These are phyloP conservation scores for Starmerella cellae DNA, from an alignment of 805 yeast genomes.

Conservation along the genomic window DNA sequence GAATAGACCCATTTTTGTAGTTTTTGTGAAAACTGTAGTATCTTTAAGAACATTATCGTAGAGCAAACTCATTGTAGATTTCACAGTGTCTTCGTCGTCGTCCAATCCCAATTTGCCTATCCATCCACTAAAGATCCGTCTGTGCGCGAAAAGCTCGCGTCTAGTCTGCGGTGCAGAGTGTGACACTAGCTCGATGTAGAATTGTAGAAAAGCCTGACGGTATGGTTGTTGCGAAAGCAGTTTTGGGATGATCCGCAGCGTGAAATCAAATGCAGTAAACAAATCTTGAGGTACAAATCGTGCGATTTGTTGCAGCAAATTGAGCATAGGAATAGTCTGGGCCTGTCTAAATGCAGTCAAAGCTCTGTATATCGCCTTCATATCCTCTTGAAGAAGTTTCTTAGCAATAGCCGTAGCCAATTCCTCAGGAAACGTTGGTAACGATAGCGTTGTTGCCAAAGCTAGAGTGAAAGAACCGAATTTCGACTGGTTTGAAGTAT, in stretches of 20 bases:
- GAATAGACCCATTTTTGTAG: constrained; percentile 60
- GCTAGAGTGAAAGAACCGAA: constrained; percentile 17
- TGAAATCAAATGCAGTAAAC: constrained; percentile 53
- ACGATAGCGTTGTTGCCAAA: constrained; percentile 12
- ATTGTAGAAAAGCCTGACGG: constrained; percentile 45
- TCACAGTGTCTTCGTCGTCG: constrained; percentile 39
- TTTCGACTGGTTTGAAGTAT: constrained; percentile 17
- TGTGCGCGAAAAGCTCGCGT: constrained; percentile 46
- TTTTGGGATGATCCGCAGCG: constrained; percentile 47
- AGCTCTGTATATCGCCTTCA: constrained; percentile 55
- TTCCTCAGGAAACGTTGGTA: constrained; percentile 2
- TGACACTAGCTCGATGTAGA: constrained; percentile 44
- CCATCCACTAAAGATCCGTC: constrained; percentile 49
- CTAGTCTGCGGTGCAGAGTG: constrained; percentile 43
- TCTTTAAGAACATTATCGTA: constrained; percentile 45
- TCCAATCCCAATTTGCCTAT: constrained; percentile 44
- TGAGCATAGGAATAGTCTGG: constrained; percentile 48
- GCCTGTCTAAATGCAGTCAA: constrained; percentile 45
- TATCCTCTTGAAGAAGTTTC: constrained; percentile 41
- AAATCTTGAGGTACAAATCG: constrained; percentile 38
- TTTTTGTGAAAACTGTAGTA: constrained; percentile 39
- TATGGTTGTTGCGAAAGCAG: constrained; percentile 43
- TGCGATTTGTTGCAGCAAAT: constrained; percentile 42
- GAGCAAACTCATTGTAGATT: constrained; percentile 35
- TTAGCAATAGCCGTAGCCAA: constrained; percentile 30